Conservation (phyloP, 768 basidiomycete genomes). For the Asterophora lycoperdoides region DNA sequence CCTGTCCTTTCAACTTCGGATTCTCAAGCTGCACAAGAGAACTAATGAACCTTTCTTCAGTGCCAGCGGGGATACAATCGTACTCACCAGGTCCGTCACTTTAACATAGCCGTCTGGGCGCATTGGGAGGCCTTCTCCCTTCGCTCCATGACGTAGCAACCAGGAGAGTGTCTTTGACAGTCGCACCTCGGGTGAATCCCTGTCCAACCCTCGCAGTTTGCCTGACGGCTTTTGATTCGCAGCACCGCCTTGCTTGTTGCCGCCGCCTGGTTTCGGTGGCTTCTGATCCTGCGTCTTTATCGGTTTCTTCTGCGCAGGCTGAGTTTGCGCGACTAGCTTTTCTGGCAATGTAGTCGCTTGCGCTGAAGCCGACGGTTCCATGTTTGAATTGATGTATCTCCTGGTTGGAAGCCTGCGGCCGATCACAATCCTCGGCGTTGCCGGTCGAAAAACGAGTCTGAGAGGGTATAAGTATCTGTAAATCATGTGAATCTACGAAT, state of each 20-base stretch:
- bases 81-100: conserved; percentile 77
- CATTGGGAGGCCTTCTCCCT: conserved; percentile 68
- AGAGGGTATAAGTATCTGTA: too few relatives aligned
- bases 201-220: conserved; percentile 56
- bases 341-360: neutral
- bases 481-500: too few relatives aligned
- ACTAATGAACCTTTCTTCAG: neutral
- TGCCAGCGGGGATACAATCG: conserved; percentile 21
- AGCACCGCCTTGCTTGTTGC: conserved; percentile 8
- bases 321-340: neutral
- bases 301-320: conserved; percentile 1
- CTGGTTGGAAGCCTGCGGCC: neutral
- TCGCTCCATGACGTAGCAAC: conserved; percentile 87
- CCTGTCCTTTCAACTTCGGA: conserved; percentile 54
- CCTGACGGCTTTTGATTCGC: conserved; percentile 15
- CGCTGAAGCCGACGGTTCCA: neutral
- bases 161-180: conserved; percentile 87
- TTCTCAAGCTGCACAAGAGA: conserved; percentile 52
- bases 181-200: conserved; percentile 63
- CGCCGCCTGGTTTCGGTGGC: conserved; percentile 4
- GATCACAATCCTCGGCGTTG: neutral
- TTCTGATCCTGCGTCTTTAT: conserved; percentile 9
- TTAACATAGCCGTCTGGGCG: conserved; percentile 82
- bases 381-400: neutral
- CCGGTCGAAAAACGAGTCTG: neutral